phyloP scores from a whole-genome alignment of 768 basidiomycete species.

The Suillus placidus region DNA sequence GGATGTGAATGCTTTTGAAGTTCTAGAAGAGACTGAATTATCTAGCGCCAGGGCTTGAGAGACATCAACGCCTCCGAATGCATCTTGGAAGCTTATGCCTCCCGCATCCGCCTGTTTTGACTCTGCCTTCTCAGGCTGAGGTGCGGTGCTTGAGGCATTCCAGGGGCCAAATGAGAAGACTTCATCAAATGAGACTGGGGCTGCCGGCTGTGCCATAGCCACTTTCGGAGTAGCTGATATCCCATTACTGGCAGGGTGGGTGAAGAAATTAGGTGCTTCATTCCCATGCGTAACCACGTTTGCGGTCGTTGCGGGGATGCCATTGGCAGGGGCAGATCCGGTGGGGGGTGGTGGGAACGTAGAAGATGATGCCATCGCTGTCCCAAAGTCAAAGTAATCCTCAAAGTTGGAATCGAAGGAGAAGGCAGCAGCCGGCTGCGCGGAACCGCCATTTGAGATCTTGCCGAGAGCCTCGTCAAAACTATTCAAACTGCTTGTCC shows the following conservation, averaged over 20 bases:
- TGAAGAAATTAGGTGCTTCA: slow-evolving; percentile 16
- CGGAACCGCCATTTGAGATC: slow-evolving; percentile 42
- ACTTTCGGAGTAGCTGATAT: slow-evolving; percentile 17
- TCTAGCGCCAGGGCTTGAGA: slow-evolving; percentile 45
- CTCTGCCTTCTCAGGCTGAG: slow-evolving; percentile 21
- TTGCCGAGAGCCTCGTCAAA: slow-evolving; percentile 79
- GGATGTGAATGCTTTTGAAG: slow-evolving; percentile 34
- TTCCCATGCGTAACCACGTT: slow-evolving; percentile 12
- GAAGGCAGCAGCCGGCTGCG: slow-evolving; percentile 42
- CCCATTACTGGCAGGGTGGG: slow-evolving; percentile 18
- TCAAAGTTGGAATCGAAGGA: slow-evolving; percentile 70
- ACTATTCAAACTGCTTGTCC: slow-evolving; percentile 46
- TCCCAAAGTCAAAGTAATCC: slow-evolving; percentile 65
- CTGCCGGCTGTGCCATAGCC: slow-evolving; percentile 17
- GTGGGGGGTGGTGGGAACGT: slow-evolving; percentile 32
- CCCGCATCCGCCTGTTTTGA: slow-evolving; percentile 15
- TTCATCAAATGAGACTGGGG: slow-evolving; percentile 48
- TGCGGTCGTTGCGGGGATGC: slow-evolving; percentile 19
- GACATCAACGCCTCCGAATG: slow-evolving; percentile 50
- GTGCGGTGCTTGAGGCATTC: slow-evolving; percentile 9
- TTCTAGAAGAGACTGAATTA: slow-evolving; percentile 37
- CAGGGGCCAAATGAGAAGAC: slow-evolving; percentile 41
- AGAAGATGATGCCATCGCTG: slow-evolving; percentile 39
- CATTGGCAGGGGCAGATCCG: slow-evolving; percentile 28
- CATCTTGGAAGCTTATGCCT: slow-evolving; percentile 54